Conservation (phyloP, 129 eudicot genomes). For the Ambrosia trifida region DNA sequence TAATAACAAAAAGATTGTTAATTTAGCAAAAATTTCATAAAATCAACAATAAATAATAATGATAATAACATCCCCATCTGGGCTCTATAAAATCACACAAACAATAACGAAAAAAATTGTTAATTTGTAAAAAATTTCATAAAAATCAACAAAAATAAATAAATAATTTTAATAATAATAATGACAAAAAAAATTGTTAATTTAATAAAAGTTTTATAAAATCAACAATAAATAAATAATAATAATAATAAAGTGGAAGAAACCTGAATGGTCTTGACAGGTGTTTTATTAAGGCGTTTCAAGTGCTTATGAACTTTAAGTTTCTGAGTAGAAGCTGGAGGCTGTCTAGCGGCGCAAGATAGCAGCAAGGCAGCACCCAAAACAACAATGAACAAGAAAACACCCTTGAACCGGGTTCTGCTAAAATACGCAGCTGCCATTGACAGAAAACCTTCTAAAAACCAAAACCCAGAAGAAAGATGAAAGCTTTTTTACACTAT, state of each 20-base stretch:
- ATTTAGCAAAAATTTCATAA: too few species aligned
- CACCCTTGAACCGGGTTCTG: slow-evolving; percentile 21
- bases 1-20: not conserved
- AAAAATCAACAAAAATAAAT: not conserved
- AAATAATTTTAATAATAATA: too few species aligned
- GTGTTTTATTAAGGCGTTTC: slow-evolving; percentile 75
- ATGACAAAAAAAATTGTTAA: not conserved
- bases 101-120: not conserved
- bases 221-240: not conserved
- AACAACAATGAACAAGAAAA: slow-evolving; percentile 33
- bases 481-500: slow-evolving; percentile 3
- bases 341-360: slow-evolving; percentile 47
- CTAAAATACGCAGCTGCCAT: slow-evolving; percentile 52
- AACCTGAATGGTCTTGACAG: slow-evolving; percentile 80
- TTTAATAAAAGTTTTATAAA: not conserved
- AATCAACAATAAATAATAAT: too few species aligned
- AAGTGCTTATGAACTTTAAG: slow-evolving; percentile 80
- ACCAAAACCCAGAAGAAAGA: slow-evolving; percentile 7
- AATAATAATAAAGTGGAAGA: not conserved
- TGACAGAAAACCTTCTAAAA: not conserved
- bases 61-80: slow-evolving; percentile 47
- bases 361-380: slow-evolving; percentile 38
- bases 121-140: too few species aligned
- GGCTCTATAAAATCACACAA: slow-evolving; percentile 52
- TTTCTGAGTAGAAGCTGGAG: slow-evolving; percentile 65